Conservation (phyloP, 768 basidiomycete species). For the Termitomyces sp. region DNA sequence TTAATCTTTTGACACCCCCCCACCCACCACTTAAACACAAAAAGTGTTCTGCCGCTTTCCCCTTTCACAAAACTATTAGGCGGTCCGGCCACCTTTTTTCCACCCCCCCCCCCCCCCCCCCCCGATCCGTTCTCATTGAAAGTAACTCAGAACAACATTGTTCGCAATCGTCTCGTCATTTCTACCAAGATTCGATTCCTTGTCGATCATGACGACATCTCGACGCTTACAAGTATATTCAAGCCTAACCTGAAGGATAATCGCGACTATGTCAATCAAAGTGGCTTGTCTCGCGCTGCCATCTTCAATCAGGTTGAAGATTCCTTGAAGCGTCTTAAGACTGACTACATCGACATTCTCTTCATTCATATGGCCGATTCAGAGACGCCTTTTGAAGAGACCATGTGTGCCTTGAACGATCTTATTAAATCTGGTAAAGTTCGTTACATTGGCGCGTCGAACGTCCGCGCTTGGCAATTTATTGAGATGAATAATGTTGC, state of each 20-base stretch:
- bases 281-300: slow-evolving; percentile 16
- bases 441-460: slow-evolving; percentile 43
- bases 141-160: slow-evolving; percentile 5
- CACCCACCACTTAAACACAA: too few relatives aligned
- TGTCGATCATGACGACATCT: slow-evolving; percentile 1
- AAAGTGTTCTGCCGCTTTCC: too few relatives aligned
- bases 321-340: slow-evolving; percentile 22
- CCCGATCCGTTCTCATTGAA: background rate
- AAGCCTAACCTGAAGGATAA: slow-evolving; percentile 3
- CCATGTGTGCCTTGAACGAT: slow-evolving; percentile 42
- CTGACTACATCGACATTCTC: slow-evolving; percentile 27
- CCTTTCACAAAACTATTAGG: too few relatives aligned
- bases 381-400: slow-evolving; percentile 29
- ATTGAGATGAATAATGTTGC: slow-evolving; percentile 38
- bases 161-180: slow-evolving; percentile 3
- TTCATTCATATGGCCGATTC: slow-evolving; percentile 37
- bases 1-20: too few relatives aligned
- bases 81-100: too few relatives aligned
- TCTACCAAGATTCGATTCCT: slow-evolving; percentile 1
- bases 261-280: slow-evolving; percentile 14
- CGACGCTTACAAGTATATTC: background rate
- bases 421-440: slow-evolving; percentile 36
- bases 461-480: slow-evolving; percentile 41
- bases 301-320: slow-evolving; percentile 28
- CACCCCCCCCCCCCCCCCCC: background rate